Evolutionary conservation across 495 filamentous ascomycete genomes (phyloP), one percentile per base, ranked within the genome.

Genomic region (Entonaema liquescens): DNA sequence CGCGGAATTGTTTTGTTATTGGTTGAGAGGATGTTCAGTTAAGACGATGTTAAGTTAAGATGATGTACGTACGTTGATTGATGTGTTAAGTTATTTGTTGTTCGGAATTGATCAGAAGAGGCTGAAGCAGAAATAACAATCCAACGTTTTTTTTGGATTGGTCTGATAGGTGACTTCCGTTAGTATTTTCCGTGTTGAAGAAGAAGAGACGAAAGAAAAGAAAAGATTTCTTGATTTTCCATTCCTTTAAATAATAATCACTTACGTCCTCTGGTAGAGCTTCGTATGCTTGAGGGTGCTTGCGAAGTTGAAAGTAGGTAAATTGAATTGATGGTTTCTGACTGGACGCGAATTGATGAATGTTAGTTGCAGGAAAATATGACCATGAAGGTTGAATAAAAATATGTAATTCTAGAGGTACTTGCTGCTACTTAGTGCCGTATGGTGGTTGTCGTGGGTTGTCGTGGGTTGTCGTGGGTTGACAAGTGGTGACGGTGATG

Each of bases 21-120:
- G 42, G 1, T 0, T 17, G 42, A 38, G 4, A 23, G 0, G 28
- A 36, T 33, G 0, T 17, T 6, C 13, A n/a, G 25, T 29, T 28
- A 15, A 29, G n/a, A 53, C 33, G 53, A 65, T 55, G 12, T 35
- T n/a, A n/a, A n/a, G n/a, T n/a, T n/a, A 15, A 29, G n/a, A 53
- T 44, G 53, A 65, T 55, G 12, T 35, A 47, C 62, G 35, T 50
- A 65, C 62, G 52, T 56, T 65, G 9, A 25, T 44, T 25, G 15
- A 33, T 13, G 15, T 15, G n/a, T 29, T 38, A 13, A 29, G 5
- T 57, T 57, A 19, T 21, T 36, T 57, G 26, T 13, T 11, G 42
- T 47, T 21, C 12, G 42, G 6, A 47, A 3, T 21, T 47, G 23
- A 47, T 47, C 3, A 21, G 42, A 23, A 47, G 42, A 23, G 8